phyloP scores from a whole-genome alignment of 495 filamentous ascomycete species.

The Tuber microsphaerosporum region DNA sequence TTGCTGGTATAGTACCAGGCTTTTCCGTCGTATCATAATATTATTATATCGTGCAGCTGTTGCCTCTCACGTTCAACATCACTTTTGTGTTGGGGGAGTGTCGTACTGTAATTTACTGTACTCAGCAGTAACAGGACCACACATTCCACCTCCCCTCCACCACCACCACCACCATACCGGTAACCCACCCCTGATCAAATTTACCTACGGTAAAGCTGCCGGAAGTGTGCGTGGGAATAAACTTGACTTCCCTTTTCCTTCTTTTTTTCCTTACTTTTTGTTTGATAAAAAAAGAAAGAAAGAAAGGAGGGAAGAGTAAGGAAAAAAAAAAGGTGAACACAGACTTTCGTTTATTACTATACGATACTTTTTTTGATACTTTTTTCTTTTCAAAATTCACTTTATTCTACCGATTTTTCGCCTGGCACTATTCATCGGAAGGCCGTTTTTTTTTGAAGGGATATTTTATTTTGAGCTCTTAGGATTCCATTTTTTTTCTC shows the following conservation, averaged over 20 bases:
- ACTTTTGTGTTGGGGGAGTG: not conserved
- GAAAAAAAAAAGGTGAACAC: not conserved
- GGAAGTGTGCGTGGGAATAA: not conserved
- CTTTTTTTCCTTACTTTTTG: not conserved
- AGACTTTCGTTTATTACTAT: not conserved
- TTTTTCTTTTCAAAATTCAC: not conserved
- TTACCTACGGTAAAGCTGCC: constrained; percentile 1
- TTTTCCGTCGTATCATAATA: not conserved
- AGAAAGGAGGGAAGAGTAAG: no score
- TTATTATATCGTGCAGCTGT: not conserved
- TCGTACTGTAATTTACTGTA: not conserved
- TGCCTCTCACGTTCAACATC: not conserved
- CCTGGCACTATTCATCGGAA: not conserved
- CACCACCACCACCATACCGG: not conserved
- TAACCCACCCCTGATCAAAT: not conserved
- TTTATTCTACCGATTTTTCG: not conserved
- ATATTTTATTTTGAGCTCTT: not conserved
- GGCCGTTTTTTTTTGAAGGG: not conserved
- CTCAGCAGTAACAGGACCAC: constrained; percentile 1
- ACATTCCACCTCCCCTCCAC: not conserved
- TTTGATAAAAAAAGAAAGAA: no score
- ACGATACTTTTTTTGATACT: not conserved
- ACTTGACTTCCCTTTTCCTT: not conserved
- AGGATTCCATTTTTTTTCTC: not conserved
- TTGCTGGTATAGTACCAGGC: not conserved